Conservation (phyloP, 345 rosid species). For the Firmiana major region DNA sequence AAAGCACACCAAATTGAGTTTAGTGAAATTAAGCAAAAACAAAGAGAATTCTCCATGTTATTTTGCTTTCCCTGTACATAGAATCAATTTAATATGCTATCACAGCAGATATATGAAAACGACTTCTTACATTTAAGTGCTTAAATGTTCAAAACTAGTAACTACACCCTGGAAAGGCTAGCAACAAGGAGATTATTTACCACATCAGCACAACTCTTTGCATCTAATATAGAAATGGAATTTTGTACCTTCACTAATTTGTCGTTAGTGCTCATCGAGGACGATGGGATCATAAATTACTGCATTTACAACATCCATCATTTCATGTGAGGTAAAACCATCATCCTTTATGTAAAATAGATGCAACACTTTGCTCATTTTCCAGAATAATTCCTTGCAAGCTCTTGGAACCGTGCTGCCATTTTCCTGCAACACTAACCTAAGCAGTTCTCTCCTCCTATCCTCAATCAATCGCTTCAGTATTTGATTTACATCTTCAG, state of each 20-base stretch:
- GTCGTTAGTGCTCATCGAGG: not conserved
- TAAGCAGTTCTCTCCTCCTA: slow-evolving; percentile 45
- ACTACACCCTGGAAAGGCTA: not conserved
- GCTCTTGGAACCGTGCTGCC: slow-evolving; percentile 56
- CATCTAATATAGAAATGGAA: not conserved
- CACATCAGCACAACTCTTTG: not conserved
- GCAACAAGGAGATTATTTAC: not conserved
- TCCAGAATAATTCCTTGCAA: slow-evolving; percentile 75
- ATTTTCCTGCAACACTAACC: slow-evolving; percentile 49
- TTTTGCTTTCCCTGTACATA: no score
- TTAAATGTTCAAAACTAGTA: not conserved
- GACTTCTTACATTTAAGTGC: not conserved
- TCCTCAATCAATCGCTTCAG: slow-evolving; percentile 29
- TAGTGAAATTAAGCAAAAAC: no score
- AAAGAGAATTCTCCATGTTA: no score
- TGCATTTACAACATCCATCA: slow-evolving; percentile 43
- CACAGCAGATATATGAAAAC: not conserved
- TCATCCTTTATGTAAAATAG: slow-evolving; percentile 69
- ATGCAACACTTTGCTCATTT: slow-evolving; percentile 68
- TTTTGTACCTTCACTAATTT: not conserved
- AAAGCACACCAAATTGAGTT: no score
- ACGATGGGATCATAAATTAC: slow-evolving; percentile 44
- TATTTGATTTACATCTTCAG: slow-evolving; percentile 35
- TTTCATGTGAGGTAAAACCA: slow-evolving; percentile 61
- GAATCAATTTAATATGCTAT: not conserved